A percentile compares a stretch with the other conserved stretches of the same genome.
Evolutionary conservation across 202 grass and related monocot species (phyloP).

Genomic region (Brachypodium distachyon): DNA sequence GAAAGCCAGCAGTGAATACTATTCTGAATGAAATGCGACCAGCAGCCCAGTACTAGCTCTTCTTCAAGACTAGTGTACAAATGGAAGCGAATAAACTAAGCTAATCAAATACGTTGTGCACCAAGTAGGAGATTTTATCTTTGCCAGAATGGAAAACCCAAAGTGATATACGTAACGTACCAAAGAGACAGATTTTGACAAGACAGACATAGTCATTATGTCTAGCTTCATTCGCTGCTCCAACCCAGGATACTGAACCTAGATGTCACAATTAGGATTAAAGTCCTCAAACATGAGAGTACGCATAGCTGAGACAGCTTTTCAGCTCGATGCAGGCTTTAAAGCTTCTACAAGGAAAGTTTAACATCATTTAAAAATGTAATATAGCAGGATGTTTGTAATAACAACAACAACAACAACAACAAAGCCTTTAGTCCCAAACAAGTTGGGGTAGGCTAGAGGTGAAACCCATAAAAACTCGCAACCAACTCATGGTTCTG

Average conservation of each 20-base stretch:
- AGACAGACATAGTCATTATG: constrained; percentile 75
- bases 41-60: neutral
- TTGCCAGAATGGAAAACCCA: constrained; percentile 10
- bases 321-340: neutral
- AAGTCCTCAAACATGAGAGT: neutral
- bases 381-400: constrained; percentile 6
- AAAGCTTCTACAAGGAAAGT: neutral
- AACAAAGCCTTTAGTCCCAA: too few species aligned
- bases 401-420: too few species aligned
- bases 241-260: constrained; percentile 95
- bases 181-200: constrained; percentile 82
- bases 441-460: too few species aligned
- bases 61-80: neutral
- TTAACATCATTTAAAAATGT: neutral
- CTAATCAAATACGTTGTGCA: neutral
- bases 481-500: too few species aligned
- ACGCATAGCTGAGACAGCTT: neutral
- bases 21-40: neutral
- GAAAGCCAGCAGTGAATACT: neutral
- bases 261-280: constrained; percentile 24
- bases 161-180: constrained; percentile 37
- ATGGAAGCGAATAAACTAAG: neutral
- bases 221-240: constrained; percentile 91
- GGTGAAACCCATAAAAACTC: too few species aligned
- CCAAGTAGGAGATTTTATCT: neutral